Evolutionary conservation across 345 rosid genomes (phyloP), one percentile per base, ranked within the genome.

Genomic region (Kandelia obovata): DNA sequence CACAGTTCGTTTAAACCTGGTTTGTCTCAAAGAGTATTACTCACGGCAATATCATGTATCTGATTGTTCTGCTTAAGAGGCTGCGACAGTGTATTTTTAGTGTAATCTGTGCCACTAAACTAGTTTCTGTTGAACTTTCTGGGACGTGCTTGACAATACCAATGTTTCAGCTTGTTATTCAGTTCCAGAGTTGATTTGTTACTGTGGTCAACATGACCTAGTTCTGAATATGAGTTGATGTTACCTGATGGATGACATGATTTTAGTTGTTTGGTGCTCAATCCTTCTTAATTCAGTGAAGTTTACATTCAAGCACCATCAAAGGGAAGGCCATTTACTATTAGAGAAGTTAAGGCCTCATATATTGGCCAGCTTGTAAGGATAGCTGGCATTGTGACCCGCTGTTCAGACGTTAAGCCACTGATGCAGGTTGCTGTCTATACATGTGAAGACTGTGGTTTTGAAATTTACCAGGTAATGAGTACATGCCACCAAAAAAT

Each of bases 401-500:
- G 98, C 10, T 95, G 99, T 73, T 95, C 99, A 21, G 99, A 95
- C 82, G 99, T 95, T 66, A 95, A 95, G 85, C 98, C 99, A 64
- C 79, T 95, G 71, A 92, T 95, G 97, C 94, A 92, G 53, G 97
- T 95, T 13, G 97, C 99, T 67, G 98, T 95, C 1, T 95, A 95
- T 80, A 92, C 99, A 25, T 95, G 99, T 66, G 99, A 95, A 82
- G 96, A 90, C 26, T 95, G 98, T 72, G 96, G 98, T 47, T 89
- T 85, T 77, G 99, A 95, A 78, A 95, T 92, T 71, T 95, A 95
- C 75, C 97, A 92, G 98, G 98, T 95, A 78, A 74, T 28, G 31
- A 68, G 46, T 60, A n/a, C 27, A 30, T 30, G 61, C 5, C 21
- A 46, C 32, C 46, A 11, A 68, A 20, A 20, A 56, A 6, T 34